A percentile compares a stretch with the other conserved stretches of the same genome.
Evolutionary conservation across 805 yeast genomes (phyloP).

Genomic region (Lipomyces sp.): DNA sequence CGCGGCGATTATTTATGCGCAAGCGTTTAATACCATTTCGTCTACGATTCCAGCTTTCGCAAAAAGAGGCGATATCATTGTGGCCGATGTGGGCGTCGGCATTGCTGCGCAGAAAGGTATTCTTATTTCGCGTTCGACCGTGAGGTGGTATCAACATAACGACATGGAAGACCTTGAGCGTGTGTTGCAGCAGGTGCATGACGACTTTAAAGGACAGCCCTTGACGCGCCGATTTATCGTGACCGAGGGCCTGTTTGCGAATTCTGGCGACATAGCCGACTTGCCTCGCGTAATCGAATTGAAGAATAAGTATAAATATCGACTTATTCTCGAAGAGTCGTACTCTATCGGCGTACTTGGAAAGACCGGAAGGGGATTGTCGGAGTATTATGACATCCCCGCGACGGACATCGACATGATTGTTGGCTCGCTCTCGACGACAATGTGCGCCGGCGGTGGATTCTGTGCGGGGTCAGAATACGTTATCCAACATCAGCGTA

Average conservation of each 20-base stretch:
- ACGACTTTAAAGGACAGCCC: constrained; percentile 54
- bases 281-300: constrained; percentile 54
- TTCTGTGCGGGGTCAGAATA: constrained; percentile 82
- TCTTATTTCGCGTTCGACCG: constrained; percentile 77
- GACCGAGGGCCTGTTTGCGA: constrained; percentile 85
- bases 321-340: constrained; percentile 84
- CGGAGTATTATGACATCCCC: constrained; percentile 67
- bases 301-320: constrained; percentile 76
- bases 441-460: constrained; percentile 87
- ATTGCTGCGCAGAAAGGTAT: constrained; percentile 85
- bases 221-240: constrained; percentile 86
- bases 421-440: constrained; percentile 76
- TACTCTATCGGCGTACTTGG: constrained; percentile 86
- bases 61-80: constrained; percentile 89
- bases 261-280: constrained; percentile 74
- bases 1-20: constrained; percentile 81
- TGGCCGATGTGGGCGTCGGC: constrained; percentile 77
- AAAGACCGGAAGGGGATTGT: constrained; percentile 74
- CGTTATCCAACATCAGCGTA: constrained; percentile 89
- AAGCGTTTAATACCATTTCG: constrained; percentile 81
- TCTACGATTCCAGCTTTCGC: constrained; percentile 90
- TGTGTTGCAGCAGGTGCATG: constrained; percentile 48
- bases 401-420: constrained; percentile 77
- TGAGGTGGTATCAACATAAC: constrained; percentile 72
- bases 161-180: constrained; percentile 78